Percentiles rank a stretch among this genome's conserved stretches.
Conservation (phyloP, 169 alveolate species). For the Plasmodium vinckei region DNA sequence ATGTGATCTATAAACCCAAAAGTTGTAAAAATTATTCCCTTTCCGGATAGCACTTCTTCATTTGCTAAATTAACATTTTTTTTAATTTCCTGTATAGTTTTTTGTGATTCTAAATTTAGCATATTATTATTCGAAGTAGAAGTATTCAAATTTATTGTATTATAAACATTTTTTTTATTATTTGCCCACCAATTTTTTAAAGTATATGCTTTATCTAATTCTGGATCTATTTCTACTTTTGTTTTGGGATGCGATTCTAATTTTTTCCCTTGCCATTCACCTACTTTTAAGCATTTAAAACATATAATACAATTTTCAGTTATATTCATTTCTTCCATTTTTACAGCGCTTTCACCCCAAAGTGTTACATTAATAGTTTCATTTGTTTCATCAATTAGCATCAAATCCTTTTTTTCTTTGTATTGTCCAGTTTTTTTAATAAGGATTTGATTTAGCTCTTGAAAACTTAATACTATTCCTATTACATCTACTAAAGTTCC, state of each 20-base stretch:
- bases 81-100: constrained; percentile 77
- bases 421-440: constrained; percentile 78
- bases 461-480: constrained; percentile 77
- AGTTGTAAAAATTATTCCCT: constrained; percentile 76
- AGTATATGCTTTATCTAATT: constrained; percentile 76
- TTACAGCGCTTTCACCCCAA: constrained; percentile 79
- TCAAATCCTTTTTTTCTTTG: constrained; percentile 80
- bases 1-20: constrained; percentile 73
- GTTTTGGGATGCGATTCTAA: constrained; percentile 81
- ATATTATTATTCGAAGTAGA: not conserved
- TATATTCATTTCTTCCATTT: constrained; percentile 37
- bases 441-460: constrained; percentile 18
- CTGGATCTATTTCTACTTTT: constrained; percentile 80
- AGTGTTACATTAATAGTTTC: constrained; percentile 81
- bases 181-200: constrained; percentile 82
- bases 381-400: constrained; percentile 78
- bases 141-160: not conserved
- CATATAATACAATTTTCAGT: constrained; percentile 34
- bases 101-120: constrained; percentile 5
- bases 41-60: constrained; percentile 60
- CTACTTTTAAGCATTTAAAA: constrained; percentile 79
- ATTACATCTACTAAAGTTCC: constrained; percentile 83
- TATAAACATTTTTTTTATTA: constrained; percentile 65
- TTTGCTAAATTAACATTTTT: constrained; percentile 67
- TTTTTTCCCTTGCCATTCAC: constrained; percentile 85